Evolutionary conservation across 139 green algal species (phyloP).

Genomic region (Medakamo hakoo): DNA sequence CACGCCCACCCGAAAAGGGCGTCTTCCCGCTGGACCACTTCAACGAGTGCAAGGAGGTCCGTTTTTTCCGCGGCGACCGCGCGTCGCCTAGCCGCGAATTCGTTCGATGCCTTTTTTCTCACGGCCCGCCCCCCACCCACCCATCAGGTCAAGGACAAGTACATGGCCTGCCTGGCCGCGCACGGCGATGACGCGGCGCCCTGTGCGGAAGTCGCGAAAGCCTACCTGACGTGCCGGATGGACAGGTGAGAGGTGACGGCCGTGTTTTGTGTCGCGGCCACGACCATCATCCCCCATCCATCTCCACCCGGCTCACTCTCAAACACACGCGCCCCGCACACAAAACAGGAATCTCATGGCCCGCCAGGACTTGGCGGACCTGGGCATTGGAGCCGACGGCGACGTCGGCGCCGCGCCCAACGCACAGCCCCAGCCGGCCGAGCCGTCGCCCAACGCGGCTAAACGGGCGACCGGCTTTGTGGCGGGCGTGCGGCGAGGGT

Average conservation of each 20-base stretch:
- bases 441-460: slow-evolving; percentile 6
- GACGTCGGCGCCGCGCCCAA: slow-evolving; percentile 2
- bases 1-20: slow-evolving; percentile 81
- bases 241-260: slow-evolving; percentile 29
- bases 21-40: slow-evolving; percentile 96
- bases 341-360: slow-evolving; percentile 71
- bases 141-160: slow-evolving; percentile 49
- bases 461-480: slow-evolving; percentile 12
- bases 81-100: not conserved
- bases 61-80: not conserved
- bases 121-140: not conserved
- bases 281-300: too few species aligned
- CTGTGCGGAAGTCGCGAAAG: slow-evolving; percentile 53
- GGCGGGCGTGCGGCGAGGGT: not conserved
- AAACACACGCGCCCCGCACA: too few species aligned
- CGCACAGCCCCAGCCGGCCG: slow-evolving; percentile 1
- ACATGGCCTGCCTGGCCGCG: slow-evolving; percentile 61
- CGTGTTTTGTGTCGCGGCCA: too few species aligned
- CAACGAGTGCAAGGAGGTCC: slow-evolving; percentile 70
- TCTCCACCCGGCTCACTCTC: not conserved
- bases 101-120: not conserved
- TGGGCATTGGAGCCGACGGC: slow-evolving; percentile 36
- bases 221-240: slow-evolving; percentile 85
- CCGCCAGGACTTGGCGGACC: slow-evolving; percentile 43
- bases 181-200: slow-evolving; percentile 30